phyloP scores from a whole-genome alignment of 2,329 filamentous ascomycete genomes.

The Geosmithia putterillii region DNA sequence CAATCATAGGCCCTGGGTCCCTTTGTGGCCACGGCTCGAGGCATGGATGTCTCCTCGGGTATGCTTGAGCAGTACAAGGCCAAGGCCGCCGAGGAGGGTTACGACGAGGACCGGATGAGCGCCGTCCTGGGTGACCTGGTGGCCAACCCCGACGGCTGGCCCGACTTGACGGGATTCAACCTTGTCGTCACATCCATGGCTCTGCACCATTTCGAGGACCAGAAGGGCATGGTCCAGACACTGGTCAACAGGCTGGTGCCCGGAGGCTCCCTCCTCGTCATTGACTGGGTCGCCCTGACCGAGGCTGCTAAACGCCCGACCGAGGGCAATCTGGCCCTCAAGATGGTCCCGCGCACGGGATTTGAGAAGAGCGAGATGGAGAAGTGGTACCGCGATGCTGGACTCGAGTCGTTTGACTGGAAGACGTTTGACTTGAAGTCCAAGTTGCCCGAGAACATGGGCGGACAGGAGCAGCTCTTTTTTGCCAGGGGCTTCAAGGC shows the following conservation, averaged over 20 bases:
- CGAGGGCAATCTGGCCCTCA: constrained; percentile 1
- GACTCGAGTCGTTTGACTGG: constrained; percentile 12
- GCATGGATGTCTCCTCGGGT: constrained; percentile 19
- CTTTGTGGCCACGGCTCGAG: constrained; percentile 15
- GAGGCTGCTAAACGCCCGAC: constrained; percentile 6
- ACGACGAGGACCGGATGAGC: constrained; percentile 11
- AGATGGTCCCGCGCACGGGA: constrained; percentile 9
- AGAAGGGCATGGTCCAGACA: constrained; percentile 11
- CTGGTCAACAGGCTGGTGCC: constrained; percentile 14
- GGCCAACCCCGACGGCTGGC: constrained; percentile 5
- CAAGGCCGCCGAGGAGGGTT: constrained; percentile 10
- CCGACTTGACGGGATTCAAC: constrained; percentile 13
- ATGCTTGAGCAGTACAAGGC: constrained; percentile 19
- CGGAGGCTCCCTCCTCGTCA: constrained; percentile 17
- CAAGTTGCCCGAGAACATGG: constrained; percentile 10
- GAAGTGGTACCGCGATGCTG: constrained; percentile 9
- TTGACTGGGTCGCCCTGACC: constrained; percentile 14
- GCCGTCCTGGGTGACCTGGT: constrained; percentile 18
- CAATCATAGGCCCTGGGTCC: constrained; percentile 15
- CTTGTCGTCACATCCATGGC: constrained; percentile 20
- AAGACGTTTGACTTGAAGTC: constrained; percentile 8
- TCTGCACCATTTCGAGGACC: constrained; percentile 20
- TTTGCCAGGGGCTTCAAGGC: constrained; percentile 7
- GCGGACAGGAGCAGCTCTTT: constrained; percentile 12
- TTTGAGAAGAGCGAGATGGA: constrained; percentile 11